These are phyloP conservation scores for Talaromyces sp. DNA, from an alignment of 2,329 filamentous ascomycete genomes.

Conservation along the genomic window DNA sequence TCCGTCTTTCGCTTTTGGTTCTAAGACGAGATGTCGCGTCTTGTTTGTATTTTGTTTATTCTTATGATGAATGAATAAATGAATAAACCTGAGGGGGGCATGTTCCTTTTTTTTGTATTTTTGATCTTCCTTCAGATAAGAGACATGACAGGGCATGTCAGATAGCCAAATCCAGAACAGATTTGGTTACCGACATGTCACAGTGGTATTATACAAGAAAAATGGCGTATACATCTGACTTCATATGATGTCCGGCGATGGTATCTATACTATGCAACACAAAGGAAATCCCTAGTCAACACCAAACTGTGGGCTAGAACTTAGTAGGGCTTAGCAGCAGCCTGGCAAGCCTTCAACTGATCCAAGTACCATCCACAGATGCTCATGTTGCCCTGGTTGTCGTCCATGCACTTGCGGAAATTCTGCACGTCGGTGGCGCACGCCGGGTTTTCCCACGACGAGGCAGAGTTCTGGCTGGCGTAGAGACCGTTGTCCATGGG, in stretches of 20 bases:
- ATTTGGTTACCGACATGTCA: constrained; percentile 1
- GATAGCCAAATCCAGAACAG: background rate
- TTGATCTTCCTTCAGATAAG: constrained; percentile 4
- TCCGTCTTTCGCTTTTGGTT: background rate
- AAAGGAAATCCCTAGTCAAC: background rate
- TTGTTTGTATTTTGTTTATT: background rate
- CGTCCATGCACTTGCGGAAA: constrained; percentile 96
- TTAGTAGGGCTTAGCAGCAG: constrained; percentile 68
- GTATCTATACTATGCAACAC: constrained; percentile 11
- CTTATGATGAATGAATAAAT: background rate
- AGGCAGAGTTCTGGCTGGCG: constrained; percentile 27
- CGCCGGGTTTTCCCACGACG: constrained; percentile 50
- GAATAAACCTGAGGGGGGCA: constrained; percentile 7
- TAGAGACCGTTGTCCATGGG: constrained; percentile 45
- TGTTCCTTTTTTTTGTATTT: constrained; percentile 8
- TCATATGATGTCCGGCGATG: constrained; percentile 2
- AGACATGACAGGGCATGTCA: background rate
- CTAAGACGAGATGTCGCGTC: background rate
- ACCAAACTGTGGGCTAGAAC: too few relatives aligned
- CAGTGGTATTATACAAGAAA: constrained; percentile 7
- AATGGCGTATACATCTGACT: background rate
- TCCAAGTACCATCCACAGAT: constrained; percentile 98
- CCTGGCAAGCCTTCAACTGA: constrained; percentile 87
- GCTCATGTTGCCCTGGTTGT: constrained; percentile 86
- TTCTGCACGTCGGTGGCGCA: constrained; percentile 74